Conservation (phyloP, 805 yeast species). For the Starmerella floricola region DNA sequence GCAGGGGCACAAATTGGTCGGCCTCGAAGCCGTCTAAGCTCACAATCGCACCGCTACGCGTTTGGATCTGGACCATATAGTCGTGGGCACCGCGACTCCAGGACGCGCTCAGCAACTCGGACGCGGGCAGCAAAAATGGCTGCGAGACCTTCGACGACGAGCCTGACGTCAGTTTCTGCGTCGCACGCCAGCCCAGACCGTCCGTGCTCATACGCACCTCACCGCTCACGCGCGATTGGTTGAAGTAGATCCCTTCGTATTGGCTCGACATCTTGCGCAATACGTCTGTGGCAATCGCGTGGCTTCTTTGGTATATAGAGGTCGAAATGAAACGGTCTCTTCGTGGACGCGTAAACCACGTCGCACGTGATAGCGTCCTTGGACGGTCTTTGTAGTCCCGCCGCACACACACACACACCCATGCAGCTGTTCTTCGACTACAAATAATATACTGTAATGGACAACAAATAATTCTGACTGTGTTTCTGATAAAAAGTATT, state of each 20-base stretch:
- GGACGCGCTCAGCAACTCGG: constrained; percentile 61
- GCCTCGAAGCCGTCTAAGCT: constrained; percentile 84
- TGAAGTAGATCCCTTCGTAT: constrained; percentile 80
- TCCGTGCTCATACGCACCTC: constrained; percentile 89
- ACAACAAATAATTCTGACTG: too few relatives aligned
- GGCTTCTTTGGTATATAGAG: too few relatives aligned
- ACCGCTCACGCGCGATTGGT: constrained; percentile 73
- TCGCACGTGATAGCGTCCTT: too few relatives aligned
- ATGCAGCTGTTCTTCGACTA: too few relatives aligned
- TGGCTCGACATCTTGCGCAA: constrained; percentile 40
- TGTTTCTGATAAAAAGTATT: too few relatives aligned
- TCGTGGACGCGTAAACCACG: too few relatives aligned
- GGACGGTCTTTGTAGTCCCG: too few relatives aligned
- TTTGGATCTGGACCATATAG: constrained; percentile 75
- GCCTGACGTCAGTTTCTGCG: constrained; percentile 35
- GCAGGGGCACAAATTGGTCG: constrained; percentile 65
- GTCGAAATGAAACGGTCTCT: too few relatives aligned
- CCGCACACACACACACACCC: too few relatives aligned
- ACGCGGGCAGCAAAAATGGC: constrained; percentile 82
- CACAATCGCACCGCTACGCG: constrained; percentile 76
- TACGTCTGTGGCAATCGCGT: neutral
- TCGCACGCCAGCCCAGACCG: constrained; percentile 95
- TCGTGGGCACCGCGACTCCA: constrained; percentile 96
- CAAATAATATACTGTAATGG: too few relatives aligned
- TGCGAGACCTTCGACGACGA: constrained; percentile 40